A percentile compares a stretch with the other conserved stretches of the same genome.
phyloP scores from a whole-genome alignment of 352 stramenopile genomes.

The Pythium brassicae region DNA sequence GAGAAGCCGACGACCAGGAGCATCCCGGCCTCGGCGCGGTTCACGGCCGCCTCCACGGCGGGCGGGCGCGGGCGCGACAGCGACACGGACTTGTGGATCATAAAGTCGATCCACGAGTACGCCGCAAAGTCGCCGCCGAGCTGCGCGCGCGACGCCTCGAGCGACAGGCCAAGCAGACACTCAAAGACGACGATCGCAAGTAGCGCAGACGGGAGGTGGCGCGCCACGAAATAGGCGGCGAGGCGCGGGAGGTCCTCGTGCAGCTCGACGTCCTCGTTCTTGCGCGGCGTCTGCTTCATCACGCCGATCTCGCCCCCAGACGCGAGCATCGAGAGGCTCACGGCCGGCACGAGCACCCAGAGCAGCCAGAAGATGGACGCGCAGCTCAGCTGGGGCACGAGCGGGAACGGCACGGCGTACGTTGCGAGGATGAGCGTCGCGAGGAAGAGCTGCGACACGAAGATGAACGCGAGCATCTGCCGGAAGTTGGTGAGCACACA shows the following conservation, averaged over 20 bases:
- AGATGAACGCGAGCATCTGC: slow-evolving; percentile 82
- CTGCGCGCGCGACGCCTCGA: slow-evolving; percentile 29
- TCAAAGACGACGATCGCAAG: slow-evolving; percentile 64
- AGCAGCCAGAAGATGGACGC: slow-evolving; percentile 82
- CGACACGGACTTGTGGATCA: slow-evolving; percentile 40
- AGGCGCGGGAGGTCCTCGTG: slow-evolving; percentile 56
- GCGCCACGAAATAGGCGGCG: slow-evolving; percentile 60
- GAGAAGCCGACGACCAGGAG: slow-evolving; percentile 62
- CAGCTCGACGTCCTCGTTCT: slow-evolving; percentile 73
- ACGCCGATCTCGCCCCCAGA: slow-evolving; percentile 60
- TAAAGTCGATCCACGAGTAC: slow-evolving; percentile 63
- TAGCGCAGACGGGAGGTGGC: slow-evolving; percentile 63
- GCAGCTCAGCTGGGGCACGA: slow-evolving; percentile 69
- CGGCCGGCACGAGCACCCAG: slow-evolving; percentile 68
- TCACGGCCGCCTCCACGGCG: slow-evolving; percentile 45
- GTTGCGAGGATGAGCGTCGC: slow-evolving; percentile 65
- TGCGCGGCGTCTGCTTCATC: slow-evolving; percentile 83
- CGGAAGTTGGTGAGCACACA: slow-evolving; percentile 82
- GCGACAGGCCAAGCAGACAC: slow-evolving; percentile 60
- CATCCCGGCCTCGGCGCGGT: slow-evolving; percentile 76
- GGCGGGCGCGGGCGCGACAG: slow-evolving; percentile 44
- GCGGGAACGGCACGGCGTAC: slow-evolving; percentile 71
- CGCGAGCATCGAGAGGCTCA: slow-evolving; percentile 78
- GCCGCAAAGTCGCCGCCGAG: slow-evolving; percentile 17
- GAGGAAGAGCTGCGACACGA: slow-evolving; percentile 80